Base-by-base conservation (phyloP, 2,329 filamentous ascomycete species). In the Eutypella sp. region DNA sequence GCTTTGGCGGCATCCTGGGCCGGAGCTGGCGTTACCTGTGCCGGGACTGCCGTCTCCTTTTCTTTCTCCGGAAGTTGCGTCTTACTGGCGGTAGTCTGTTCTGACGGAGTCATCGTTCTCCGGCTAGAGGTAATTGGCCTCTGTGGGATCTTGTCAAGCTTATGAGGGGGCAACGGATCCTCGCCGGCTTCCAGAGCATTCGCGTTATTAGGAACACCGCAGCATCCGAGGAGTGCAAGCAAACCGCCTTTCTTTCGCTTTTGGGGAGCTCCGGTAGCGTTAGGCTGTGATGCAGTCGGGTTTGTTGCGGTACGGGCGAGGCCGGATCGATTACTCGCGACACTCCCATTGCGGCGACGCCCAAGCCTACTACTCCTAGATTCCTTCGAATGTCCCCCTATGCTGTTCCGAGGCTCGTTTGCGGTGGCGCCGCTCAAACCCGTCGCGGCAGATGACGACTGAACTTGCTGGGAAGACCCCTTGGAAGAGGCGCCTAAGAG, bases 211-310 rank as follows among this genome's bases (percentile, higher is more conserved):
- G 82, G 80, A 34, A 81, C 74, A 45, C 73, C 75, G 63, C 85
- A 88, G 68, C 85, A 89, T 49, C 76, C 81, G 47, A 89, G 71
- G 45, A 88, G 75, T 20, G 78, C 70, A 29, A 82, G 63, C 39
- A 82, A 64, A n/a, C 76, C 75, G 47, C 74, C 72, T 66, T 79
- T 80, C 63, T 70, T 71, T 59, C 74, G 75, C 47, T 72, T 67
- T 29, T 70, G 65, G 44, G 71, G 71, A 42, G 69, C 68, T 8
- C 65, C 69, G 24, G 68, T 66, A 18, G 77, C 78, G 58, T 68
- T 75, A 34, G 74, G 74, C 57, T 75, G 73, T 16, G 76, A 74
- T 48, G 71, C 70, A 50, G 66, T 70, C 27, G 72, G 65, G 5
- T 73, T 74, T 56, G 70, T 73, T 38, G 70, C 74, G 54, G 73